A percentile compares a stretch with the other conserved stretches of the same genome.
Evolutionary conservation across 176 grass and related monocot species (phyloP).

Genomic region (maize (Zea mays)): Zm-B73-REFERENCE-NAM-5.0 NC_050096.1:223323001-223323500

Average conservation of each 20-base stretch:
- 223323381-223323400: not conserved
- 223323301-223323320: not conserved
- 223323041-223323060: not conserved
- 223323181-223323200: not conserved
- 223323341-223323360: constrained; percentile 11
- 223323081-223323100: constrained; percentile 30
- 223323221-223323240: constrained; percentile 17
- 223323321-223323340: not conserved
- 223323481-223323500: not conserved
- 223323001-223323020: not conserved
- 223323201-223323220: not conserved
- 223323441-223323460: not conserved
- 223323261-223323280: constrained; percentile 9
- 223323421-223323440: not conserved
- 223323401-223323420: not conserved
- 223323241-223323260: constrained; percentile 17
- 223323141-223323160: not conserved
- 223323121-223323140: constrained; percentile 28
- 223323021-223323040: constrained; percentile 20
- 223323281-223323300: not conserved
- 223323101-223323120: constrained; percentile 6
- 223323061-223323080: not conserved
- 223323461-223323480: constrained; percentile 41
- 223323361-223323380: not conserved
- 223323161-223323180: not conserved